Evolutionary conservation across 148 eudicot genomes (phyloP), one percentile per base, ranked within the genome.

Genomic region (Rhododendron ferrugineum): DNA sequence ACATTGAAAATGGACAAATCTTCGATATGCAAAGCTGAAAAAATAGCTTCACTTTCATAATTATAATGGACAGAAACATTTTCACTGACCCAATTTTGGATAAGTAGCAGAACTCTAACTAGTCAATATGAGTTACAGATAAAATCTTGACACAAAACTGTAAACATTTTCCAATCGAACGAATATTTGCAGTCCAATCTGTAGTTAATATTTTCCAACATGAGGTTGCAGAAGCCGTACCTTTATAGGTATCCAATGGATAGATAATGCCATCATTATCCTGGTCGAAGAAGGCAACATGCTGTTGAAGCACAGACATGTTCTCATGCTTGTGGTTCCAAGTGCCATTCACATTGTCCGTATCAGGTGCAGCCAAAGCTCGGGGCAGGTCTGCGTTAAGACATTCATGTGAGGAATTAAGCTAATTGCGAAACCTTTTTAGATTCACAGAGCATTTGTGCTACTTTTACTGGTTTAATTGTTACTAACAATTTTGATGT

Each of bases 221-320:
- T 22, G 32, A 66, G 72, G 22, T 81, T 23, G 44, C 11, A 56
- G 62, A 37, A 36, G 50, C 23, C 54, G 8, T 85, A 87, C 95
- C 93, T 86, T 62, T 87, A 49, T 77, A 93, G 3, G 93, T 90
- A 80, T 91, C 95, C 60, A 76, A 68, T 18, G 93, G 95, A 83
- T 91, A 91, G 85, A 91, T 85, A 78, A 93, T 90, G 32, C 92
- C 93, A 72, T 91, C 91, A 47, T 86, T 87, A 76, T 93, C 88
- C 77, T 73, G 91, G 86, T 93, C 93, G 42, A 93, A 93, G 86
- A 93, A 93, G 77, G 95, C 93, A 1, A 84, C 87, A 42, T 93
- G 95, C 82, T 93, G 95, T 84, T 93, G 95, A 66, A 93, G 82
- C 28, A 91, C 93, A 5, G 92, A 89, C 92, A 90, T 89, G 75